Evolutionary conservation across 2,329 filamentous ascomycete genomes (phyloP), one percentile per base, ranked within the genome.

Genomic region (Colletotrichum melonis): DNA sequence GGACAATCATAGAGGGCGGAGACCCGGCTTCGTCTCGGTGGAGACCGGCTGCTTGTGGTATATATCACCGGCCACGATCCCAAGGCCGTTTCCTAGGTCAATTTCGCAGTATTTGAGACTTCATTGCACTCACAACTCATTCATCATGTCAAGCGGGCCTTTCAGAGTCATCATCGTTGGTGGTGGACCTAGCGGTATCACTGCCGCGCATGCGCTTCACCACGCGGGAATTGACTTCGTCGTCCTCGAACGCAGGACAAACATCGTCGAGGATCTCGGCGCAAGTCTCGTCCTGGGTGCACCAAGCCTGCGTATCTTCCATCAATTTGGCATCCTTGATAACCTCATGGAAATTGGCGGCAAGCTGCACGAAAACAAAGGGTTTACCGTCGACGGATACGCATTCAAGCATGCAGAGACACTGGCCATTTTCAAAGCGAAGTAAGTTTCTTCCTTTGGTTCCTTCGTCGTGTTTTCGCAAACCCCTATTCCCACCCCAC

Each of bases 201-300:
- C 75, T 6, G 76, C 80, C 5, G 80, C 80, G 1, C 79, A 82
- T 57, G 76, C 77, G 38, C 77, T 83, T 3, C n/a, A 68, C 38
- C 74, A 74, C 1, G 81, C 81, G 1, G 80, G 79, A 4, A 82
- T 83, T 64, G 80, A 82, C 66, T 83, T 80, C 52, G 55, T 83
- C 1, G 75, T 83, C 2, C 78, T 83, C 7, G 81, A 83, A 68
- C 72, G 78, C 42, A 72, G 79, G 32, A 57, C 69, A 1, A 63
- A 75, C 9, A 71, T 82, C 5, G 76, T 78, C 56, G 75, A 77
- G 35, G 78, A 78, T 30, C 71, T 72, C 24, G 81, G 81, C 8
- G 79, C 80, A 6, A 77, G 78, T 22, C 63, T 82, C 1, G 68
- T 81, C 1, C 65, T 82, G 3, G 76, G 74, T 19, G 77, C 80